A percentile compares a stretch with the other conserved stretches of the same genome.
Evolutionary conservation across 805 yeast genomes (phyloP).

Genomic region (Candida qinlingensis): DNA sequence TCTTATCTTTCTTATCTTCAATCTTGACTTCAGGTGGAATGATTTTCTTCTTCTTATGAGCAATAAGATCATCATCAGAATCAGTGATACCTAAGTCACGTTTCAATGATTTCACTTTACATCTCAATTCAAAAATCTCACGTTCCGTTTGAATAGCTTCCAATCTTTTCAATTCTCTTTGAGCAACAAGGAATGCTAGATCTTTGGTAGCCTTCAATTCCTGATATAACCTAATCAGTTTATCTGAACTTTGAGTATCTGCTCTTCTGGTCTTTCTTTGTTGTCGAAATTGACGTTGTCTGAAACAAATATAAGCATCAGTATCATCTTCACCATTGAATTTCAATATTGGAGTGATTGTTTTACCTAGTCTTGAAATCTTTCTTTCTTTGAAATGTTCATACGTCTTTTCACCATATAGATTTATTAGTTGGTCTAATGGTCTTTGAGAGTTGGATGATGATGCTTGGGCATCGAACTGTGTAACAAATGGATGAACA

Average conservation of each 20-base stretch:
- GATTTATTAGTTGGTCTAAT: slow-evolving; percentile 41
- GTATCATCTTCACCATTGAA: slow-evolving; percentile 85
- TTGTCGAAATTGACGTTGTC: slow-evolving; percentile 92
- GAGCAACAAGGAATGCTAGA: slow-evolving; percentile 62
- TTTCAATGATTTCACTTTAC: slow-evolving; percentile 66
- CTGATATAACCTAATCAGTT: slow-evolving; percentile 63
- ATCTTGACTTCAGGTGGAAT: slow-evolving; percentile 13
- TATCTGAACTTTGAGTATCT: slow-evolving; percentile 84
- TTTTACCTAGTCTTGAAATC: slow-evolving; percentile 60
- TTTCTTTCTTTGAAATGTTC: slow-evolving; percentile 79
- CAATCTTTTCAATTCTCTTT: slow-evolving; percentile 63
- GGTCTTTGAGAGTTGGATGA: slow-evolving; percentile 33
- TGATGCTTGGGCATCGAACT: slow-evolving; percentile 41
- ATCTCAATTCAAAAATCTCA: slow-evolving; percentile 67
- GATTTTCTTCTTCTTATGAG: slow-evolving; percentile 64
- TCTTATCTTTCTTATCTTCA: slow-evolving; percentile 14
- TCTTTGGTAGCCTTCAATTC: slow-evolving; percentile 75
- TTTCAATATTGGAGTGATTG: slow-evolving; percentile 68
- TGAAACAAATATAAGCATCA: slow-evolving; percentile 93
- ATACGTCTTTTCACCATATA: slow-evolving; percentile 65
- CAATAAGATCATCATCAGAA: slow-evolving; percentile 76
- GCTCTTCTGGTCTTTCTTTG: slow-evolving; percentile 95
- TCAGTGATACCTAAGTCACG: slow-evolving; percentile 72
- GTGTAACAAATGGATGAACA: slow-evolving; percentile 51
- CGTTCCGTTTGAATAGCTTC: slow-evolving; percentile 58